These are phyloP conservation scores for Letharia lupina DNA, from an alignment of 495 filamentous ascomycete species.

Conservation along the genomic window DNA sequence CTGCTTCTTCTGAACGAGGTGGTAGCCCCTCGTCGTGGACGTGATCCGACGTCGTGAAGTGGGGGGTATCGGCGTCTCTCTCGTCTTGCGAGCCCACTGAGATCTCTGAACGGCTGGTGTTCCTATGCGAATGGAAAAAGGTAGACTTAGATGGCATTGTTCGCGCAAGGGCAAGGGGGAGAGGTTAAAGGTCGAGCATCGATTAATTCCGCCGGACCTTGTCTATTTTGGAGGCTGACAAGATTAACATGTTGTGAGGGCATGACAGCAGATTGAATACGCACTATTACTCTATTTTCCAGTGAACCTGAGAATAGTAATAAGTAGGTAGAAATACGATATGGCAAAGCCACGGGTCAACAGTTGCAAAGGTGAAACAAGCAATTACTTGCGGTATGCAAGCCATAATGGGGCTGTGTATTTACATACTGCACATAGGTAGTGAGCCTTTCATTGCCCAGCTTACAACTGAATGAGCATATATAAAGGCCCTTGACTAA, in stretches of 20 bases:
- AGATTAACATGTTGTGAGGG: neutral
- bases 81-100: slow-evolving; percentile 7
- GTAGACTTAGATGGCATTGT: slow-evolving; percentile 3
- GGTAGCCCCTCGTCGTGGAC: slow-evolving; percentile 17
- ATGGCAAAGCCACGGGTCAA: neutral
- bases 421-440: neutral
- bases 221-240: slow-evolving; percentile 5
- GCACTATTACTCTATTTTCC: neutral
- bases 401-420: neutral
- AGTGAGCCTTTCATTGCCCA: neutral
- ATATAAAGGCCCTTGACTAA: neutral
- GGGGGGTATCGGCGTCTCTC: slow-evolving; percentile 18
- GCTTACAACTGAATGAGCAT: neutral
- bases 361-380: neutral
- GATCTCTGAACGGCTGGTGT: slow-evolving; percentile 1
- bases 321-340: neutral
- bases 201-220: neutral
- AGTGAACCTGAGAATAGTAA: neutral
- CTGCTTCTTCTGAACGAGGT: slow-evolving; percentile 18
- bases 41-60: slow-evolving; percentile 15
- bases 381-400: neutral
- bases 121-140: neutral
- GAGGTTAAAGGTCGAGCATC: slow-evolving; percentile 2
- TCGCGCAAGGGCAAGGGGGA: slow-evolving; percentile 2
- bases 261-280: neutral